Base-by-base conservation (phyloP, 108 stramenopile genomes). In the Cyclotella kingstonii region DNA sequence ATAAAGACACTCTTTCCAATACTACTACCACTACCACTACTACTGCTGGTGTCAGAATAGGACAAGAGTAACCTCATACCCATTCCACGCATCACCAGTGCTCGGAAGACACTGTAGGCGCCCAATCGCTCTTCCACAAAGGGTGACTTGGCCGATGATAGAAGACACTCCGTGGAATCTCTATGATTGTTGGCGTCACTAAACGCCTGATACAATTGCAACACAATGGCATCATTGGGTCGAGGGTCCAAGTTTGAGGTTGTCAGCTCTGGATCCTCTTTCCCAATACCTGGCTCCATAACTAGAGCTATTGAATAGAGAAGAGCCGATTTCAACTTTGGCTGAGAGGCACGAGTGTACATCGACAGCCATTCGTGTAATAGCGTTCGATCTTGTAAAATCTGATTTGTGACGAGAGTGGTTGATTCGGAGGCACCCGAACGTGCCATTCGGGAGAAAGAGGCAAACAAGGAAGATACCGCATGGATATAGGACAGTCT, bases 81-180 rank as follows among this genome's bases (percentile, higher is more conserved):
- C 31, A 33, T 46, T 35, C 56, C 49, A 26, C 70, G 47, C 62
- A 63, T 63, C 27, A 56, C 62, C 45, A 72, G 14, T 33, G 70
- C 61, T 38, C 54, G 38, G 12, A 72, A 48, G 8, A 72, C 29
- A n/a, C 43, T 55, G 40, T 63, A 72, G 30, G 62, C 70, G 25
- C 62, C 70, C 39, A 72, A 42, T 63, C 70, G 52, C 33, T 72
- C 70, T 63, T 72, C 70, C 40, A 72, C 55, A 36, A 72, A 72
- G 1, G 70, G 70, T 12, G 70, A 72, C 52, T 72, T 72, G 8
- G 70, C 70, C 18, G 70, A 72, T 55, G 62, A 19, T n/a, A 72
- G 25, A 12, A 72, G 8, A 14, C 56, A 43, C 33, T 72, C 62
- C 25, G 70, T 63, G 3, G 70, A 33, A 38, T 72, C 62, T 30